A percentile compares a stretch with the other conserved stretches of the same genome.
phyloP scores from a whole-genome alignment of 768 basidiomycete genomes.

The Omphalotus guepiniiformis region DNA sequence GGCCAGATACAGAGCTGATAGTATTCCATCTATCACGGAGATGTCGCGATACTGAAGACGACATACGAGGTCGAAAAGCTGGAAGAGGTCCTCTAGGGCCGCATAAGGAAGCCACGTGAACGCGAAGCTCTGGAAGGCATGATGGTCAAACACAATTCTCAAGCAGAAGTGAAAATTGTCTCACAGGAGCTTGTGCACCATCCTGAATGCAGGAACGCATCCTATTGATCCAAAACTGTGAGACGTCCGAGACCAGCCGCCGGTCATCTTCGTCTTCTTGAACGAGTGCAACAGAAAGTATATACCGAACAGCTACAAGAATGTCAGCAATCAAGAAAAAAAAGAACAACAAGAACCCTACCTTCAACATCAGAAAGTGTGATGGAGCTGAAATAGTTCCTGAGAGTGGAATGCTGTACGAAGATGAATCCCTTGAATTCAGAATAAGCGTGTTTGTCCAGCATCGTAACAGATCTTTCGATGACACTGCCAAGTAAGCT shows the following conservation, averaged over 20 bases:
- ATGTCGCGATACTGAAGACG: neutral
- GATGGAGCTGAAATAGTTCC: constrained; percentile 27
- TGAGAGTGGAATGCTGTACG: constrained; percentile 26
- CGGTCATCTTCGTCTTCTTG: constrained; percentile 32
- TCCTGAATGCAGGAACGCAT: constrained; percentile 12
- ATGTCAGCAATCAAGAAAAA: constrained; percentile 7
- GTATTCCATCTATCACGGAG: neutral
- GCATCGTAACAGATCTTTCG: no score
- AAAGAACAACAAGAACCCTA: neutral
- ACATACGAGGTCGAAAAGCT: constrained; percentile 35
- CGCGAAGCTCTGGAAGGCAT: constrained; percentile 19
- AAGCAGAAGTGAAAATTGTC: no score
- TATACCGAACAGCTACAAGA: constrained; percentile 37
- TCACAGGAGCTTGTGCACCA: constrained; percentile 13
- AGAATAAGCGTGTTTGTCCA: no score
- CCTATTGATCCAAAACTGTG: constrained; percentile 36
- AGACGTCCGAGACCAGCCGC: constrained; percentile 34
- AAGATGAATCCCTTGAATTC: constrained; percentile 40
- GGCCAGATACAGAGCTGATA: neutral
- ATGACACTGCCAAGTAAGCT: no score
- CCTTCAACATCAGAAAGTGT: constrained; percentile 32
- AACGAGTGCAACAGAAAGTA: constrained; percentile 40
- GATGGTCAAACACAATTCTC: no score
- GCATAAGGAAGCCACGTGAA: constrained; percentile 58
- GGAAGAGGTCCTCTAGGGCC: constrained; percentile 33